These are phyloP conservation scores for Sarocladium brachiariae DNA, from an alignment of 2,329 filamentous ascomycete species.

Conservation along the genomic window DNA sequence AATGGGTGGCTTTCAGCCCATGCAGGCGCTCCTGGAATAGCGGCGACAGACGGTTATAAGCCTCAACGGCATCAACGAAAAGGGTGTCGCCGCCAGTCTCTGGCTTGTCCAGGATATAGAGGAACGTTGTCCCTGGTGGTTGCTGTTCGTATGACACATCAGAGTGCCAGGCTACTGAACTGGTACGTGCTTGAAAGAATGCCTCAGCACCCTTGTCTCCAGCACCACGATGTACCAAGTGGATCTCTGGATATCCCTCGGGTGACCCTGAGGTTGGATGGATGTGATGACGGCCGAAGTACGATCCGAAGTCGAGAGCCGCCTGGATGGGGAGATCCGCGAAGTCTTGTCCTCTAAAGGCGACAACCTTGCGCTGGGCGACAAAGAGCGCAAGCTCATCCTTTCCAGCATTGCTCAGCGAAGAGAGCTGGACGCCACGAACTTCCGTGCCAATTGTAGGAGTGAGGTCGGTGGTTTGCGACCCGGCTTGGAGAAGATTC, in stretches of 20 bases:
- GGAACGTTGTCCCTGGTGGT: slow-evolving; percentile 82
- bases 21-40: slow-evolving; percentile 70
- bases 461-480: slow-evolving; percentile 54
- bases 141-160: slow-evolving; percentile 85
- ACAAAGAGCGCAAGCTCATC: slow-evolving; percentile 72
- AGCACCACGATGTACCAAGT: slow-evolving; percentile 68
- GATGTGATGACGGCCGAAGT: slow-evolving; percentile 77
- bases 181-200: slow-evolving; percentile 64
- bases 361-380: slow-evolving; percentile 72
- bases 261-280: slow-evolving; percentile 74
- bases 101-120: slow-evolving; percentile 81
- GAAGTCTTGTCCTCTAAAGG: slow-evolving; percentile 71
- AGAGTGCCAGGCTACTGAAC: slow-evolving; percentile 81
- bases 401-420: slow-evolving; percentile 60
- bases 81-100: slow-evolving; percentile 72
- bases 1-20: slow-evolving; percentile 69
- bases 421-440: slow-evolving; percentile 62
- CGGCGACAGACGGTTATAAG: slow-evolving; percentile 68
- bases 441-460: slow-evolving; percentile 72
- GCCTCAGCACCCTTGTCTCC: slow-evolving; percentile 40
- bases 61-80: slow-evolving; percentile 67
- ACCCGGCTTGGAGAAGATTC: slow-evolving; percentile 53
- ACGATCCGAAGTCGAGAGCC: slow-evolving; percentile 62
- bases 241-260: slow-evolving; percentile 66
- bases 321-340: slow-evolving; percentile 62